Evolutionary conservation across 805 yeast genomes (phyloP).

Genomic region (Candida coquimbonensis): DNA sequence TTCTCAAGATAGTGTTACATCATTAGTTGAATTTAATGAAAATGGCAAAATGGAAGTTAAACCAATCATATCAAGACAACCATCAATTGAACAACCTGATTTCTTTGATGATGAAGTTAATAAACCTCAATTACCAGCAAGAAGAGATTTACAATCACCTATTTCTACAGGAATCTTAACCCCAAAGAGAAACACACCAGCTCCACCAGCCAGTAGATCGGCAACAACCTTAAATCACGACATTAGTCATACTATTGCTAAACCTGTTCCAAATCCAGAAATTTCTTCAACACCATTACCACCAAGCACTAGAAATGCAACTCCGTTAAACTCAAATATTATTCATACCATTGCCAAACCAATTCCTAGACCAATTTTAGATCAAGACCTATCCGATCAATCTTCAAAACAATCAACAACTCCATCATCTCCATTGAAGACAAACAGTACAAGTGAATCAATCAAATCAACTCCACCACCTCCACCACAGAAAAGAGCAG

Average conservation of each 20-base stretch:
- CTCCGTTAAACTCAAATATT: too few relatives aligned
- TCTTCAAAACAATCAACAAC: slow-evolving; percentile 7
- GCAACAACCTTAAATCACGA: neutral
- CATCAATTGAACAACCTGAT: slow-evolving; percentile 8
- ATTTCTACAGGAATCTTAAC: slow-evolving; percentile 11
- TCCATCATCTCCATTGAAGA: slow-evolving; percentile 10
- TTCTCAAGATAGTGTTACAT: slow-evolving; percentile 22
- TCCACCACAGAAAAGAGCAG: slow-evolving; percentile 1
- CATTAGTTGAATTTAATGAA: slow-evolving; percentile 16
- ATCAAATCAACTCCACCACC: neutral
- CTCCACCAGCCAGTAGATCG: slow-evolving; percentile 3
- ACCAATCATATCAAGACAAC: neutral
- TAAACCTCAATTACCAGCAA: slow-evolving; percentile 16
- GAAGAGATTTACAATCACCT: slow-evolving; percentile 6
- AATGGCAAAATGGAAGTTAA: neutral
- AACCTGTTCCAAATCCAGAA: neutral
- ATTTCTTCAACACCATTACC: slow-evolving; percentile 13
- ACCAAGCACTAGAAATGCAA: slow-evolving; percentile 3
- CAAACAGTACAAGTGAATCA: slow-evolving; percentile 1
- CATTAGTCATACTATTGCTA: neutral
- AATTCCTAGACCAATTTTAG: neutral
- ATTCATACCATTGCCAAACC: neutral
- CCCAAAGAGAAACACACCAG: slow-evolving; percentile 13
- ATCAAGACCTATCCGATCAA: neutral
- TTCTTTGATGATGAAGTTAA: slow-evolving; percentile 17